Evolutionary conservation across 257 asterid species (phyloP).

Genomic region (Solanum gracilifrons): DNA sequence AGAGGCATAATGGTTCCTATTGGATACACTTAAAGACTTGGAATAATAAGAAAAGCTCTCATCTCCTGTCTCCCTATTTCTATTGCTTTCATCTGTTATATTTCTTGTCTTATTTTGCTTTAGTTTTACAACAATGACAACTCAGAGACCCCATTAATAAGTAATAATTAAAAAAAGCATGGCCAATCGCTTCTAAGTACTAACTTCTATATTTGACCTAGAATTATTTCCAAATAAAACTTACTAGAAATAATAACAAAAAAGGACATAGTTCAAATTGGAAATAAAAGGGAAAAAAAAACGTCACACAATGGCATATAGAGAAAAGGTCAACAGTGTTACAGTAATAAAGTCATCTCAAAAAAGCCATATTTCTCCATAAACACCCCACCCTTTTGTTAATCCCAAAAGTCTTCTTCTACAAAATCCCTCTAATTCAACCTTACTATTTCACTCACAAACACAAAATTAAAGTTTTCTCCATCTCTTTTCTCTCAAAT

Average conservation of each 20-base stretch:
- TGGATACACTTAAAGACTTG: too few species aligned
- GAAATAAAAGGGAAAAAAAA: not conserved
- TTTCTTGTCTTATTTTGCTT: too few species aligned
- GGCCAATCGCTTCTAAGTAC: not conserved
- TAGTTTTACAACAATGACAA: not conserved
- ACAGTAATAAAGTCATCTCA: not conserved
- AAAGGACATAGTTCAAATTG: not conserved
- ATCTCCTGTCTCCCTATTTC: too few species aligned
- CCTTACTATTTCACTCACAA: not conserved
- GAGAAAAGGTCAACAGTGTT: not conserved
- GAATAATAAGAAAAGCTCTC: too few species aligned
- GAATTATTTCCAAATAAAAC: not conserved
- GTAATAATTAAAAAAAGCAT: not conserved
- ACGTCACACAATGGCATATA: not conserved
- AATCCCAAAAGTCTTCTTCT: conserved; percentile 4
- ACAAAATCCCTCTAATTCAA: not conserved
- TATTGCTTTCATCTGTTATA: too few species aligned
- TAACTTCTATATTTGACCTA: not conserved
- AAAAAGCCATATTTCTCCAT: not conserved
- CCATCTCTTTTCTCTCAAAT: not conserved
- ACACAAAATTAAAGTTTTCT: not conserved
- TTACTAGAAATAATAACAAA: not conserved
- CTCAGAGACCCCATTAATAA: not conserved
- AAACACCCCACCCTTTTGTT: not conserved
- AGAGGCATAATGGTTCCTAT: too few species aligned